Base-by-base conservation (phyloP, 2,329 filamentous ascomycete species). In the Alternaria ventricosa region DNA sequence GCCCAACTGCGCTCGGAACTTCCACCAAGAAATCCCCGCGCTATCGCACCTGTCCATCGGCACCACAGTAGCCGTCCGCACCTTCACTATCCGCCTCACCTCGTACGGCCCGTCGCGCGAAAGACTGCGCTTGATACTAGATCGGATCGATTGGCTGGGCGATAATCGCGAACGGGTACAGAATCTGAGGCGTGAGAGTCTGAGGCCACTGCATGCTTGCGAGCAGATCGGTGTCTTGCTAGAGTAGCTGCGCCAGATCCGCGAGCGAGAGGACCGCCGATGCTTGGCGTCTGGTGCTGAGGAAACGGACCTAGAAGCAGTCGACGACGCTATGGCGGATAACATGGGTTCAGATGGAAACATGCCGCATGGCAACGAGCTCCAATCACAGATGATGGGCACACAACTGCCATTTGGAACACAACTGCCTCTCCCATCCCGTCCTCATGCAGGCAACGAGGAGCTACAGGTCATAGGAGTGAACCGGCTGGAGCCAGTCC, bases 31-130 rank as follows among this genome's bases (percentile, higher is more conserved):
- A 15, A 55, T 56, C 63, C 59, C 57, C 47, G 8, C 30, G 54
- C 15, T 23, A 9, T 15, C 53, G n/a, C 57, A 22, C 18, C 30
- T 60, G 6, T 8, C n/a, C 28, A 41, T 59, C 15, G 53, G 65
- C 36, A 54, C 56, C 11, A 47, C 68, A 6, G 41, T 79, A n/a
- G 51, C 61, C 10, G 60, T 77, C 9, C 70, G 65, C 13, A 66
- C 59, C 20, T 77, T 73, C 61, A 71, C 70, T 0, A 60, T 79
- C 25, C 68, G 65, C 20, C 69, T 68, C 51, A 76, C 75, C 4
- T 60, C 72, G 1, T 77, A 75, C 67, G 76, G 75, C 3, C 74
- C 72, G 10, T 69, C 69, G 2, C 58, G 53, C 45, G 46, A 65
- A 22, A 63, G 67, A 22, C 60, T 78, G 9, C 57, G 22, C n/a